Conservation (phyloP, 208 protist genomes). For the Angomonas desouzai region DNA sequence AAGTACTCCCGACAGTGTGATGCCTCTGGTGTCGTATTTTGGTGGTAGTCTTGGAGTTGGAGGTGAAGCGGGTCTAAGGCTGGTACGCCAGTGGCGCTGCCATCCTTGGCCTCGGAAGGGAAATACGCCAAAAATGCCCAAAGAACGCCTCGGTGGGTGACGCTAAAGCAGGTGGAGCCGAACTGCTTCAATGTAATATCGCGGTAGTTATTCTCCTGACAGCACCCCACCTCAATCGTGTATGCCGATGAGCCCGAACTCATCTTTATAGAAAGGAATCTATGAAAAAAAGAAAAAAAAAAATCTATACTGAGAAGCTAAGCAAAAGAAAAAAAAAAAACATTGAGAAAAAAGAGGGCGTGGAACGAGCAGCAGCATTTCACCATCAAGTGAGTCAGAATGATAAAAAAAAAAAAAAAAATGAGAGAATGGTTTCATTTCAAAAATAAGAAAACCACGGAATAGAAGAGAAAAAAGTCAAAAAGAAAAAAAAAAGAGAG, state of each 20-base stretch:
- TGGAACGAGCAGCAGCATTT: too few relatives aligned
- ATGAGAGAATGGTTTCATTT: constrained; percentile 6
- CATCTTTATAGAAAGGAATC: not conserved
- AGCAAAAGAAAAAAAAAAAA: constrained; percentile 9
- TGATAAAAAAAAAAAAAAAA: not conserved
- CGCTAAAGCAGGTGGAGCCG: constrained; percentile 45
- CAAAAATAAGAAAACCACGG: not conserved
- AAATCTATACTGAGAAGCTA: not conserved
- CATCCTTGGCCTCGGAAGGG: not conserved
- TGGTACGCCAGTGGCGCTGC: not conserved
- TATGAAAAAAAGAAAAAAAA: not conserved
- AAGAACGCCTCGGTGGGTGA: constrained; percentile 49
- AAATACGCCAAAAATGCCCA: constrained; percentile 64
- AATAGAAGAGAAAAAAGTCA: constrained; percentile 4
- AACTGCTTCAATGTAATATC: constrained; percentile 54
- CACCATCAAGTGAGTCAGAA: too few relatives aligned
- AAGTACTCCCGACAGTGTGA: constrained; percentile 36
- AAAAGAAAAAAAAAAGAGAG: not conserved
- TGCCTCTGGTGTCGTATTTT: not conserved
- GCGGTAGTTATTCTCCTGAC: constrained; percentile 38
- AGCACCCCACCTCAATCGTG: constrained; percentile 59
- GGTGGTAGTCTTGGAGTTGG: not conserved
- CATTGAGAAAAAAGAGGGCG: constrained; percentile 7
- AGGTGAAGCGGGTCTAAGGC: not conserved
- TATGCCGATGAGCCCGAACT: constrained; percentile 15